Evolutionary conservation across 805 yeast species (phyloP), one percentile per base, ranked within the genome.

Genomic region (Cyberlindnera amylophila): DNA sequence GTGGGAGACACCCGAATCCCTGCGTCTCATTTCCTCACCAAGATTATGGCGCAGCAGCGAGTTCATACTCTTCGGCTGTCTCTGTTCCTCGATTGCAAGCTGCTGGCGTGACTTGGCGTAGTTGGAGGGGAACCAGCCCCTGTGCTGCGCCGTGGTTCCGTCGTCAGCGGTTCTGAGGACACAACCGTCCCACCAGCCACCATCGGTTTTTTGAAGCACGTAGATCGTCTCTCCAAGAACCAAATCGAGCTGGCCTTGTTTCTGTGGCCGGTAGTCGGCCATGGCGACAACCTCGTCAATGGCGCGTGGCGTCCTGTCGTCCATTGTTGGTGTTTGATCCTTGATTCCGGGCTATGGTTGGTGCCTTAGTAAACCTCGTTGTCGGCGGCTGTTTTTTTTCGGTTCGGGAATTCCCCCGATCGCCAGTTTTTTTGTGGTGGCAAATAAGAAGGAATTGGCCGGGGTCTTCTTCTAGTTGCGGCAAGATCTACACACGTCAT

Each of bases 101-200:
- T 38, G 45, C 21, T 36, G 36, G 27, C 49, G 32, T 15, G 37
- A 18, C 32, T 34, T 42, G 21, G 79, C 79, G 61, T 74, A 81
- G 44, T 74, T 75, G 37, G 74, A 74, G 14, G 96, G 95, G 65
- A 88, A 86, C 96, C 96, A 88, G 52, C 96, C 96, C 56, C 95
- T 71, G 8, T 11, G 27, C 19, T 24, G 18, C 27, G 6, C 65
- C 59, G 53, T 42, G 44, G 53, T 38, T 2, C 88, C 86, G 3
- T 78, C 60, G 31, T 73, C 75, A 13, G 77, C 68, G 46, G 24
- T 21, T 21, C 30, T 11, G 12, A 27, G 30, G 12, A 27, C 30
- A 11, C 13, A 11, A 7, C 30, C 30, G 30, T 27, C 30, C 30
- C 30, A 27, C 30, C 30, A 27, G 14, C 30, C 30, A 13, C 6